phyloP scores from a whole-genome alignment of 2,329 filamentous ascomycete species.

The Aspergillus ochraceus region DNA sequence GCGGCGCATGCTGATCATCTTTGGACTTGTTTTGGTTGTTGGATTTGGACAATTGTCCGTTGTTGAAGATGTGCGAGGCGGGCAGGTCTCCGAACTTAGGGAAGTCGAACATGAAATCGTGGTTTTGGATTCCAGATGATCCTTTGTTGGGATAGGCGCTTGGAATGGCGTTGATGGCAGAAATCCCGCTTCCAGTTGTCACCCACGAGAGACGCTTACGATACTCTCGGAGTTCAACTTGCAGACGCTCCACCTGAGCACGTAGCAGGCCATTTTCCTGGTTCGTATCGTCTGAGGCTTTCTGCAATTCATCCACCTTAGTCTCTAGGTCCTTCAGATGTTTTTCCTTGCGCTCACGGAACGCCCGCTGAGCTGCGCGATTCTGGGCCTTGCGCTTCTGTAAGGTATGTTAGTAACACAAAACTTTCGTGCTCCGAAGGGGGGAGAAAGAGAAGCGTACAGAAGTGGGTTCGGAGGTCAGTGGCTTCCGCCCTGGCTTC shows the following conservation, averaged over 20 bases:
- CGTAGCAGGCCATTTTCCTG: conserved; percentile 83
- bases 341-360: conserved; percentile 92
- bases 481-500: conserved; percentile 93
- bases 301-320: conserved; percentile 67
- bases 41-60: conserved; percentile 39
- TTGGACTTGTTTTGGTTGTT: conserved; percentile 30
- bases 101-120: conserved; percentile 93
- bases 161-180: conserved; percentile 51
- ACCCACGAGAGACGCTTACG: conserved; percentile 76
- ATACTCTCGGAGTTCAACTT: conserved; percentile 82
- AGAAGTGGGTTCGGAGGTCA: conserved; percentile 92
- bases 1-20: conserved; percentile 27
- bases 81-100: conserved; percentile 83
- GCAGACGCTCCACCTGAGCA: conserved; percentile 84
- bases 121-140: conserved; percentile 64
- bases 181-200: conserved; percentile 47
- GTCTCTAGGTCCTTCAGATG: conserved; percentile 55
- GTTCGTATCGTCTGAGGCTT: conserved; percentile 77
- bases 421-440: not conserved
- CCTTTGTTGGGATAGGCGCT: conserved; percentile 44
- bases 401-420: conserved; percentile 22
- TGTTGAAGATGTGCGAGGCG: conserved; percentile 53
- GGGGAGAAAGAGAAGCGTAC: conserved; percentile 59
- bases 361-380: conserved; percentile 85
- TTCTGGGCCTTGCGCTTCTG: conserved; percentile 81